phyloP scores from a whole-genome alignment of 768 basidiomycete genomes.

The Xerocomellus amylosporus region DNA sequence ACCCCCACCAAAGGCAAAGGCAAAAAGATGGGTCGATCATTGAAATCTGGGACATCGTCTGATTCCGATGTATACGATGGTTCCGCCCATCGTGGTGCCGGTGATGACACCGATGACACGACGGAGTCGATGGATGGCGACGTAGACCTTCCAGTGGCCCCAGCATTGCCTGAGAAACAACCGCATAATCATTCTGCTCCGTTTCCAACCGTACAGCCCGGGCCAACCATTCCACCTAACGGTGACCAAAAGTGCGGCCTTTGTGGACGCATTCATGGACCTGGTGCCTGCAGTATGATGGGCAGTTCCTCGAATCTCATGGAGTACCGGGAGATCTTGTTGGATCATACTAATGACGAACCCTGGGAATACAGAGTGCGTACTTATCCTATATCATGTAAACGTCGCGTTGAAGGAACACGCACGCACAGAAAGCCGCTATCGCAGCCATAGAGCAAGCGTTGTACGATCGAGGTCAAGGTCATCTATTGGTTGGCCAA shows the following conservation, averaged over 20 bases:
- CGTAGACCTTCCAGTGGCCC: not conserved
- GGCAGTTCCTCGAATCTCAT: slow-evolving; percentile 62
- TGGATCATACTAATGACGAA: slow-evolving; percentile 64
- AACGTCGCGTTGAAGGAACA: slow-evolving; percentile 4
- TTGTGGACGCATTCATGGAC: slow-evolving; percentile 54
- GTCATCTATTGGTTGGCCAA: slow-evolving; percentile 58
- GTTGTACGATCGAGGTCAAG: slow-evolving; percentile 53
- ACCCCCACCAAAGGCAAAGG: slow-evolving; percentile 36
- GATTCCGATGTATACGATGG: slow-evolving; percentile 41
- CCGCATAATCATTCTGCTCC: not conserved
- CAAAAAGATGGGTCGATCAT: slow-evolving; percentile 34
- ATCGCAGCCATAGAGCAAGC: slow-evolving; percentile 68
- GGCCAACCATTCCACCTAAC: not conserved
- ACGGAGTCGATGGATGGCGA: slow-evolving; percentile 22
- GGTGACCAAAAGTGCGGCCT: slow-evolving; percentile 49
- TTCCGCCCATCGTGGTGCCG: slow-evolving; percentile 14
- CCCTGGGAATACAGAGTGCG: slow-evolving; percentile 60
- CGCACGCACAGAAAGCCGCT: slow-evolving; percentile 51
- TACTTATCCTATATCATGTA: slow-evolving; percentile 16
- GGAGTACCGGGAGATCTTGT: slow-evolving; percentile 65
- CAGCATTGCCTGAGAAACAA: slow-evolving; percentile 4
- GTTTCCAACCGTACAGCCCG: slow-evolving; percentile 1
- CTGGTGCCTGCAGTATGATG: slow-evolving; percentile 59
- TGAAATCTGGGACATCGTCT: slow-evolving; percentile 33
- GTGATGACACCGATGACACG: slow-evolving; percentile 25